Base-by-base conservation (phyloP, 2,329 filamentous ascomycete species). In the Boeremia lycopersici region DNA sequence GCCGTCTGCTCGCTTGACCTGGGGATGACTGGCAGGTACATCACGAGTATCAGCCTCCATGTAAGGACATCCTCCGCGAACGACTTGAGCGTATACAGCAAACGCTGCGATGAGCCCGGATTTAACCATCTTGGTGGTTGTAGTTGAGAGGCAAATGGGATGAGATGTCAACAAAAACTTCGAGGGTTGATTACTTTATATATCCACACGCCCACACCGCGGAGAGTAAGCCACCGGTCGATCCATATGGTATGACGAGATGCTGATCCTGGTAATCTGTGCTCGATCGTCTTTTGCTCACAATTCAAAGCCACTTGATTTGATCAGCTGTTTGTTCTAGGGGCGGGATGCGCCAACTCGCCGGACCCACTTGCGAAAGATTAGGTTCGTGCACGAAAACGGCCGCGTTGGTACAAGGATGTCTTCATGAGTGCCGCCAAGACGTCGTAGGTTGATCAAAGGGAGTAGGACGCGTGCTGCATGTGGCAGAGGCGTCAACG, bases 21-120 rank as follows among this genome's bases (percentile, higher is more conserved):
- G 58, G 52, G 67, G 65, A 47, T 74, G 71, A 39, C 63, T 56
- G 8, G 63, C 63, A 28, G 71, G 68, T 34, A 69, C 52, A 40
- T 69, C 65, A 36, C 59, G 62, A 57, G 66, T 59, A 39, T 73
- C 65, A 25, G 54, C 60, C 26, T 67, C 64, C 74, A 76, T 76
- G 47, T 67, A 73, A n/a, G 74, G 74, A 47, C 74, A 76, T 58
- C 56, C 60, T 48, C 68, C 67, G 34, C 66, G 45, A 28, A 61
- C 60, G 52, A 69, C 34, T 25, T 61, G 61, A 38, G 53, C 50
- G 36, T 56, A 64, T 43, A 62, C 64, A 61, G 69, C 64, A 25
- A 71, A 41, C 25, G 65, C 65, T 48, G 63, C 62, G 38, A 74
- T 51, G 42, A 66, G 43, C 26, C 52, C 48, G 35, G 59, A 45